Conservation (phyloP, 352 stramenopile genomes). For the Phytophthora multivora region DNA sequence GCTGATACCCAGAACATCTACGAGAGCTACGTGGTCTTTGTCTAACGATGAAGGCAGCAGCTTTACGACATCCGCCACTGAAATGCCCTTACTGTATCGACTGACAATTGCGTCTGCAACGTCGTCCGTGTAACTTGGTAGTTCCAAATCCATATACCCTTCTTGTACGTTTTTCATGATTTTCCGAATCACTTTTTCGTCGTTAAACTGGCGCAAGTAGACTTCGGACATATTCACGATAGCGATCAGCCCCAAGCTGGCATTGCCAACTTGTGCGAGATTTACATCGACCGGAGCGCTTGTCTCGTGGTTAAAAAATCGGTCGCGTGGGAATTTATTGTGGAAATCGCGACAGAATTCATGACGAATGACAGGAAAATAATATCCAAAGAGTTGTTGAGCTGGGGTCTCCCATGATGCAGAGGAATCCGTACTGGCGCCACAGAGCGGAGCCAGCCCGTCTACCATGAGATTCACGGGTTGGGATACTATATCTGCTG, state of each 20-base stretch:
- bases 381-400: conserved; percentile 29
- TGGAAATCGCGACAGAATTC: conserved; percentile 34
- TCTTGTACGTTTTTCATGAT: conserved; percentile 48
- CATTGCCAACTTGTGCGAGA: conserved; percentile 27
- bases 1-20: conserved; percentile 35
- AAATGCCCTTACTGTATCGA: conserved; percentile 34
- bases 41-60: conserved; percentile 33
- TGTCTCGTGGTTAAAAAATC: conserved; percentile 26
- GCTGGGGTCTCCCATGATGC: conserved; percentile 24
- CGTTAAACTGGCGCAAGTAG: conserved; percentile 39
- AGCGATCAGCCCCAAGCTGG: conserved; percentile 24
- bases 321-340: conserved; percentile 20
- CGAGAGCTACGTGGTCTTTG: conserved; percentile 28
- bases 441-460: conserved; percentile 32
- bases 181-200: conserved; percentile 34
- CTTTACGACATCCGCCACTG: conserved; percentile 21
- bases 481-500: conserved; percentile 4
- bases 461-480: conserved; percentile 44
- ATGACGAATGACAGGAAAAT: conserved; percentile 26
- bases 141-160: conserved; percentile 26
- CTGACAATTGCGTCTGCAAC: conserved; percentile 30
- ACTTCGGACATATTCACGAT: conserved; percentile 33
- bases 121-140: conserved; percentile 29
- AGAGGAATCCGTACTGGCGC: conserved; percentile 2
- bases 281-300: conserved; percentile 20